A percentile compares a stretch with the other conserved stretches of the same genome.
These are phyloP conservation scores for Penicillium coffeae DNA, from an alignment of 495 filamentous ascomycete genomes.

Conservation along the genomic window DNA sequence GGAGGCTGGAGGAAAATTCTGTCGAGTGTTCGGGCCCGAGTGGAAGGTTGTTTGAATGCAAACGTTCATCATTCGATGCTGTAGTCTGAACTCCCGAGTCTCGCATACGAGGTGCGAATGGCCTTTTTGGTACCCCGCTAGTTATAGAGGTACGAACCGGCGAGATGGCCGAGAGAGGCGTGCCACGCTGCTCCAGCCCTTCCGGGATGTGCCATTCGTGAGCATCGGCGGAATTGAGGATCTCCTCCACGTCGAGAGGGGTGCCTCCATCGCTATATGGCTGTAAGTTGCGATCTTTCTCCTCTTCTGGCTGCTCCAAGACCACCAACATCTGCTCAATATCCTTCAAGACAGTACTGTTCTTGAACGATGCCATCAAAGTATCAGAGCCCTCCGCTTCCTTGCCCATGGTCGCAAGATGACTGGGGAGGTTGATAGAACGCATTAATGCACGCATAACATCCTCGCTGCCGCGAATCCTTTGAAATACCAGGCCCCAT, in stretches of 20 bases:
- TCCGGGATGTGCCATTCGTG: conserved; percentile 41
- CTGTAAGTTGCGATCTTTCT: conserved; percentile 23
- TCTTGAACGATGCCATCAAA: conserved; percentile 52
- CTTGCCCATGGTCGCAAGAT: conserved; percentile 43
- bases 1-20: conserved; percentile 10
- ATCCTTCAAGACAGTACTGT: conserved; percentile 47
- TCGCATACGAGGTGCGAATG: conserved; percentile 11
- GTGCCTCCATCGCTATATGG: conserved; percentile 27
- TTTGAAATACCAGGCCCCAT: conserved; percentile 40
- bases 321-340: conserved; percentile 50
- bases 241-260: conserved; percentile 32
- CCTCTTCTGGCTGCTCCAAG: conserved; percentile 40
- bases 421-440: conserved; percentile 37
- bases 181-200: conserved; percentile 21
- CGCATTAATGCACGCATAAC: conserved; percentile 39
- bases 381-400: conserved; percentile 41
- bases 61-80: conserved; percentile 1
- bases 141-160: conserved; percentile 29
- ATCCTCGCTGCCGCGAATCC: conserved; percentile 43
- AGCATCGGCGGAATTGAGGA: conserved; percentile 31
- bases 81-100: conserved; percentile 32
- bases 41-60: conserved; percentile 4
- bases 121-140: conserved; percentile 10
- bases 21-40: conserved; percentile 5
- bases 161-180: conserved; percentile 22